Percentiles rank a stretch among this genome's conserved stretches.
Conservation (phyloP, 768 basidiomycete species). For the Holtermannia corniformis region DNA sequence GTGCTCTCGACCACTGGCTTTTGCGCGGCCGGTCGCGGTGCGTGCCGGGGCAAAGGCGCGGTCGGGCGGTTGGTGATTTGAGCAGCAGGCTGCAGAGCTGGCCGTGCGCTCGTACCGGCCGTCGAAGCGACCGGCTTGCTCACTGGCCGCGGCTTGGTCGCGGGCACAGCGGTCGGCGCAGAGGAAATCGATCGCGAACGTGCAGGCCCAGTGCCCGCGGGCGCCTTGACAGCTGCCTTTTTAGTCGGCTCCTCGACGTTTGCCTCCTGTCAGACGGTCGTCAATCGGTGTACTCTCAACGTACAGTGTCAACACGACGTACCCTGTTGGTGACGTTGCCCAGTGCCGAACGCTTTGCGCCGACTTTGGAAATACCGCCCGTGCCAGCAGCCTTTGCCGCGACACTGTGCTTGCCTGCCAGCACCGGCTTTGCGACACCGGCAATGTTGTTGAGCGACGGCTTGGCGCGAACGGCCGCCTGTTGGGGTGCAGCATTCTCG, state of each 20-base stretch:
- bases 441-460: conserved; percentile 27
- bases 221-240: conserved; percentile 21
- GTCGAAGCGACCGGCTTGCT: not conserved
- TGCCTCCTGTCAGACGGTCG: not conserved
- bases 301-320: conserved; percentile 46
- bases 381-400: conserved; percentile 17
- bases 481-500: conserved; percentile 32
- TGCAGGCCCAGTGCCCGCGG: not conserved
- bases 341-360: conserved; percentile 59
- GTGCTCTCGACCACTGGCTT: conserved; percentile 14
- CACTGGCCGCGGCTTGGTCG: not conserved
- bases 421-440: conserved; percentile 4
- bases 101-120: conserved; percentile 5
- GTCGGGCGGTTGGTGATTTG: conserved; percentile 21
- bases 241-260: conserved; percentile 11
- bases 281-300: conserved; percentile 46
- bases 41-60: conserved; percentile 29
- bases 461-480: conserved; percentile 22
- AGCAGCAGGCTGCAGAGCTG: conserved; percentile 4
- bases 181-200: not conserved
- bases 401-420: not conserved
- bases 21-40: conserved; percentile 16
- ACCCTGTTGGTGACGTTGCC: conserved; percentile 71
- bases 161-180: conserved; percentile 2
- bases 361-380: conserved; percentile 52